Evolutionary conservation across 164 flowering plant genomes (phyloP).

Genomic region (Buxus sempervirens): DNA sequence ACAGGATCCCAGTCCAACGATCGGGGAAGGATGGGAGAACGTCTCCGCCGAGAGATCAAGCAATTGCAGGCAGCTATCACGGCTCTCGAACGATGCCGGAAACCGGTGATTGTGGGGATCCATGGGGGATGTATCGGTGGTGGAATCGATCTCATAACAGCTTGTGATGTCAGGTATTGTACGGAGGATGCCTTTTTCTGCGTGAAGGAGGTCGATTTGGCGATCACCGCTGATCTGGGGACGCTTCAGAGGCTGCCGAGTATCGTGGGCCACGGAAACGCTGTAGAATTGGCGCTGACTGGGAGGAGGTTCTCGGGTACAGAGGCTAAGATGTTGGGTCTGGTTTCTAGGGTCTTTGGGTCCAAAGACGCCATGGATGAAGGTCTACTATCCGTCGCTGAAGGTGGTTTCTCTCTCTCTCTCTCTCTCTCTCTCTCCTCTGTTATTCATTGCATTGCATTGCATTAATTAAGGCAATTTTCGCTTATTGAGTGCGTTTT

Average conservation of each 20-base stretch:
- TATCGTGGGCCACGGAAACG: conserved; percentile 76
- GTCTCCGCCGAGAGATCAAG: conserved; percentile 55
- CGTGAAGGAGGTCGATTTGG: conserved; percentile 92
- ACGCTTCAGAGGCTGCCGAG: conserved; percentile 84
- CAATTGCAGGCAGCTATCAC: conserved; percentile 61
- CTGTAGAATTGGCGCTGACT: conserved; percentile 77
- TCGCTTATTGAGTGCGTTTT: no score
- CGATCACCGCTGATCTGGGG: conserved; percentile 76
- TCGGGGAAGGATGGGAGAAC: conserved; percentile 54
- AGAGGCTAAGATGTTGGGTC: conserved; percentile 74
- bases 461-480: no score
- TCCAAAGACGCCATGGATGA: conserved; percentile 49
- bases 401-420: conserved; percentile 38
- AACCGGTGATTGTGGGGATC: conserved; percentile 69
- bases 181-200: conserved; percentile 56
- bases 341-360: conserved; percentile 64
- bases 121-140: conserved; percentile 88
- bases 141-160: conserved; percentile 73
- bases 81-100: conserved; percentile 73
- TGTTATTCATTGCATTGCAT: no score
- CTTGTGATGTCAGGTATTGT: conserved; percentile 81
- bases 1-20: conserved; percentile 21
- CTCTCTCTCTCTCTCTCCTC: not conserved
- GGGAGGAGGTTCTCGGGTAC: conserved; percentile 54
- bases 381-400: conserved; percentile 49